Evolutionary conservation across 2,329 filamentous ascomycete genomes (phyloP), one percentile per base, ranked within the genome.

Genomic region (Aspergillus pseudotamarii): DNA sequence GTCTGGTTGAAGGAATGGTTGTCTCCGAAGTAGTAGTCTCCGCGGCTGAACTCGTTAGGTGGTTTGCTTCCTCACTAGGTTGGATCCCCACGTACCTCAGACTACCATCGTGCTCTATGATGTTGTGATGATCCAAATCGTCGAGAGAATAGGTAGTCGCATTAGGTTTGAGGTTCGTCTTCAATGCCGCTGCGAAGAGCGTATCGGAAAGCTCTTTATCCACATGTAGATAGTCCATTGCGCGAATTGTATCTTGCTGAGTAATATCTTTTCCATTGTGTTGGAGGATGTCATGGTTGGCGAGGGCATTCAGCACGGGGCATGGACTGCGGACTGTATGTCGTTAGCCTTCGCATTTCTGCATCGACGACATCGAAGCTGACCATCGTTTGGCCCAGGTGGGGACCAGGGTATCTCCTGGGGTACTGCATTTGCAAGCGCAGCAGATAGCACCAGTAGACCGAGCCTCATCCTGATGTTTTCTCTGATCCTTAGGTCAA

Each of bases 241-340:
- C 75, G 6, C 74, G 74, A 14, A 75, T 67, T 57, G 76, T 59
- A 43, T 77, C 72, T 41, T 79, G 71, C 8, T 69, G 68, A 10
- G 74, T 71, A 53, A 72, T 78, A 58, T 77, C 75, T 26, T 75
- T 70, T 19, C 80, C 80, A 48, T 77, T 70, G 53, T 76, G 77
- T 10, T 78, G 79, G 26, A 81, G 69, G 64, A 79, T 79, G 30
- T 74, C 73, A 62, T 80, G 75, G 65, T 81, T 81, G 34, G 78
- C 78, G 16, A 80, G 68, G 1, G 76, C 71, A 67, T 80, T 81
- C 21, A 80, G 69, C 57, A 77, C 75, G 3, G 78, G 78, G 61
- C 78, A 80, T 26, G 77, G 77, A 53, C 76, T 71, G 58, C 74
- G 71, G 16, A 63, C 63, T 65, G 21, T 26, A 41, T 6, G 48